phyloP scores from a whole-genome alignment of 2,329 filamentous ascomycete genomes.

The Fusarium agapanthi region DNA sequence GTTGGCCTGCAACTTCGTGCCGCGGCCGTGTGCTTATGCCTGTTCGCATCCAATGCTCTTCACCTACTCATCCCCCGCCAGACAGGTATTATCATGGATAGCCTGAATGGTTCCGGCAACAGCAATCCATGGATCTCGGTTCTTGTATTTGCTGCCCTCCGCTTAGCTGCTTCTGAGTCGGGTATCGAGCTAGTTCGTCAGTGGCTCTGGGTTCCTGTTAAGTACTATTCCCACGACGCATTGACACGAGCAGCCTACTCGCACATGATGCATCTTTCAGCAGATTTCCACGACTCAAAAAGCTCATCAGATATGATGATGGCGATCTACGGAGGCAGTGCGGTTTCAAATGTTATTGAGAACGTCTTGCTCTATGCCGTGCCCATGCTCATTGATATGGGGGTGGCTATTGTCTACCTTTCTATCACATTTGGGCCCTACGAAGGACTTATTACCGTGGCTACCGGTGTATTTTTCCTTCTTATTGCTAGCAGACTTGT shows the following conservation, averaged over 20 bases:
- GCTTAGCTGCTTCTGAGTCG: constrained; percentile 62
- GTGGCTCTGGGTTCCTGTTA: constrained; percentile 67
- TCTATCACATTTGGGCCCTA: constrained; percentile 67
- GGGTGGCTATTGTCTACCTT: constrained; percentile 67
- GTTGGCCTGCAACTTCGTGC: constrained; percentile 73
- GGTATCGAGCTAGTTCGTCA: constrained; percentile 63
- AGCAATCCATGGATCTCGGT: constrained; percentile 63
- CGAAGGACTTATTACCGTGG: constrained; percentile 69
- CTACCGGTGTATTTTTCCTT: constrained; percentile 65
- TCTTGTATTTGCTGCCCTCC: constrained; percentile 59
- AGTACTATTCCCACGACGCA: constrained; percentile 64
- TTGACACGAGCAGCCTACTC: constrained; percentile 65
- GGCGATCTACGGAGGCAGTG: constrained; percentile 63
- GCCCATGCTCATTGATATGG: constrained; percentile 68
- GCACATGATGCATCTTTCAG: constrained; percentile 68
- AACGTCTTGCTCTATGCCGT: constrained; percentile 65
- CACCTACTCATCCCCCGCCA: constrained; percentile 84
- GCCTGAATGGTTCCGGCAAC: constrained; percentile 61
- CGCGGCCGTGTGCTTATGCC: constrained; percentile 70
- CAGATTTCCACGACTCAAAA: constrained; percentile 69
- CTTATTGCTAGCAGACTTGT: constrained; percentile 63
- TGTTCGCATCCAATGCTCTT: constrained; percentile 75
- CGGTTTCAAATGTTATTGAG: constrained; percentile 65
- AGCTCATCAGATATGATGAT: constrained; percentile 67
- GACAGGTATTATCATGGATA: constrained; percentile 80